Percentiles rank a stretch among this genome's conserved stretches.
Evolutionary conservation across 306 rosid genomes (phyloP).

Genomic region (Hippophae gyantsensis): DNA sequence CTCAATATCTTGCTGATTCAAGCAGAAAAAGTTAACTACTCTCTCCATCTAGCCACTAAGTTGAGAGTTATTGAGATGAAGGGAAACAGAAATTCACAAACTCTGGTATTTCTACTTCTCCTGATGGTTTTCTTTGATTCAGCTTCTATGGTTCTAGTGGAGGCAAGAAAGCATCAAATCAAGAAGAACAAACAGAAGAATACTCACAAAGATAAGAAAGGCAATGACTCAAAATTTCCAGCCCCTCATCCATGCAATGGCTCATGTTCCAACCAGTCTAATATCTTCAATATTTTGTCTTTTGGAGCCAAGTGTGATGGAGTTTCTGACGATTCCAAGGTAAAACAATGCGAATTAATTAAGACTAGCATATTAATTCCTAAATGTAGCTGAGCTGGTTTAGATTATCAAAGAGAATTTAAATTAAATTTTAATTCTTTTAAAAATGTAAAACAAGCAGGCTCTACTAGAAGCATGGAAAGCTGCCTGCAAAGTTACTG

Average conservation of each 20-base stretch:
- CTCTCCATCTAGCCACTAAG: constrained; percentile 12
- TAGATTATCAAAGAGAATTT: neutral
- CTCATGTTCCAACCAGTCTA: constrained; percentile 22
- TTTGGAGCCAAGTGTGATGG: constrained; percentile 85
- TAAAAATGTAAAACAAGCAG: constrained; percentile 30
- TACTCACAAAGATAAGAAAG: constrained; percentile 31
- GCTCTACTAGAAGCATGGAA: constrained; percentile 75
- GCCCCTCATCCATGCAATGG: constrained; percentile 37
- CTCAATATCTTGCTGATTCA: constrained; percentile 10
- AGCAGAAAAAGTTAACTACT: constrained; percentile 18
- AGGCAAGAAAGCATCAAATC: constrained; percentile 54
- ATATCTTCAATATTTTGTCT: constrained; percentile 40
- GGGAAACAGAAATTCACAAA: constrained; percentile 25
- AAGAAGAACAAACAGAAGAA: constrained; percentile 36
- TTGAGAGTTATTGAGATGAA: constrained; percentile 21
- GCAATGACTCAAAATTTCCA: constrained; percentile 31
- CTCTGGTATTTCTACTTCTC: constrained; percentile 26
- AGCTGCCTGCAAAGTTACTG: constrained; percentile 60
- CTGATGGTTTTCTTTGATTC: constrained; percentile 28
- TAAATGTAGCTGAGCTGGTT: too few relatives aligned
- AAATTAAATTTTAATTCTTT: neutral
- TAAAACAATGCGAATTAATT: constrained; percentile 9
- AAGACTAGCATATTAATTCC: too few relatives aligned
- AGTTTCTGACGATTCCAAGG: constrained; percentile 73
- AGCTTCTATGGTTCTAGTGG: constrained; percentile 34